Conservation (phyloP, 2,329 filamentous ascomycete species). For the Penicillium sp. region DNA sequence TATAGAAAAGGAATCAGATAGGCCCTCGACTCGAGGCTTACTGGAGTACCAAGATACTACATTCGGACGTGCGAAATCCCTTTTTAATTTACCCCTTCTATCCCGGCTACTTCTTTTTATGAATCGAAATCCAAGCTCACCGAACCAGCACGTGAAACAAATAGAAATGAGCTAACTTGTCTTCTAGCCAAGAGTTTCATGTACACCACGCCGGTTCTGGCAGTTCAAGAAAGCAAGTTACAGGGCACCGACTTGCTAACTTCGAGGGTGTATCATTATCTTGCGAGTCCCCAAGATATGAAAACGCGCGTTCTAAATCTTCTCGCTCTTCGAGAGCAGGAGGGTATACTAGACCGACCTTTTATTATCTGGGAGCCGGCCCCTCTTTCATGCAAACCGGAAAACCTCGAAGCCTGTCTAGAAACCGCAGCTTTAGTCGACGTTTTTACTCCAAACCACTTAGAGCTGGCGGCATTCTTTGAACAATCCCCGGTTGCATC, state of each 20-base stretch:
- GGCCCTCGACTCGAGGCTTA: slow-evolving; percentile 25
- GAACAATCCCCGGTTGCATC: background rate
- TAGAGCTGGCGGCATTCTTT: slow-evolving; percentile 33
- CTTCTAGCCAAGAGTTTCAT: slow-evolving; percentile 22
- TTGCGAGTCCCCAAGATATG: slow-evolving; percentile 19
- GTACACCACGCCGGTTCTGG: slow-evolving; percentile 24
- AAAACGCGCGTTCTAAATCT: slow-evolving; percentile 8
- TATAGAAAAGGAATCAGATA: slow-evolving; percentile 8
- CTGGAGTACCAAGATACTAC: slow-evolving; percentile 30
- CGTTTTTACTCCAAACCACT: slow-evolving; percentile 40
- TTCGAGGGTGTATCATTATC: slow-evolving; percentile 21
- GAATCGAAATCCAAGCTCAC: background rate
- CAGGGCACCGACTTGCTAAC: slow-evolving; percentile 2
- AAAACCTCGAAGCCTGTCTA: slow-evolving; percentile 23
- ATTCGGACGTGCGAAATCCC: slow-evolving; percentile 26
- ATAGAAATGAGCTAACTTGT: background rate
- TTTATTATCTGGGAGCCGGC: slow-evolving; percentile 28
- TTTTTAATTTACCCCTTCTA: slow-evolving; percentile 8
- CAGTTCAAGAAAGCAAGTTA: slow-evolving; percentile 11
- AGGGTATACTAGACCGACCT: slow-evolving; percentile 12
- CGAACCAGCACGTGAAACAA: background rate
- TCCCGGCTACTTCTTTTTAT: background rate
- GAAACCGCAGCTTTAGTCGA: slow-evolving; percentile 24
- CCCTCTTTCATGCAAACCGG: slow-evolving; percentile 19
- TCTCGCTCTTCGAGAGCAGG: slow-evolving; percentile 15